phyloP scores from a whole-genome alignment of 1,284 basidiomycete species.

The Xanthoconium separans region DNA sequence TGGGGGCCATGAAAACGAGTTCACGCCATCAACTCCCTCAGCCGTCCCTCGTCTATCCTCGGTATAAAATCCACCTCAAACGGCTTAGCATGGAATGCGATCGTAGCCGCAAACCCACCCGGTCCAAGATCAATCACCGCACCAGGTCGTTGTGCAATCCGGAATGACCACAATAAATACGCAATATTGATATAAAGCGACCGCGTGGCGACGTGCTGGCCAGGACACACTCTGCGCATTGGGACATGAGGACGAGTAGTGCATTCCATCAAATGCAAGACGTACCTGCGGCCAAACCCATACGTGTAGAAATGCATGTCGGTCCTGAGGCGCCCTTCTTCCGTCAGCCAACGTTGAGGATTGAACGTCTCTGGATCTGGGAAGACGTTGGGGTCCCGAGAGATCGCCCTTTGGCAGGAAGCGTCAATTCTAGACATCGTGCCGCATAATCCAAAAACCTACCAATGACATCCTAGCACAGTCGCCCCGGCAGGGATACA shows the following conservation, averaged over 20 bases:
- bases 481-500: constrained; percentile 15
- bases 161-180: constrained; percentile 37
- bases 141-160: constrained; percentile 30
- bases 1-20: too few species aligned
- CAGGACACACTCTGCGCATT: constrained; percentile 13
- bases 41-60: not conserved
- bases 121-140: constrained; percentile 30
- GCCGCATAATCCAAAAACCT: not conserved
- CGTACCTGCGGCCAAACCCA: constrained; percentile 39
- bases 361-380: constrained; percentile 37
- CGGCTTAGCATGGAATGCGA: constrained; percentile 1
- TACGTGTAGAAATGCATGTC: constrained; percentile 35
- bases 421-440: not conserved
- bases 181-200: constrained; percentile 39
- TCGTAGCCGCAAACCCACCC: constrained; percentile 14
- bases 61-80: constrained; percentile 11
- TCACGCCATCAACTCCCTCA: constrained; percentile 12
- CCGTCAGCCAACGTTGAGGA: constrained; percentile 37
- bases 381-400: constrained; percentile 11
- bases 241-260: too few species aligned
- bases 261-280: not conserved
- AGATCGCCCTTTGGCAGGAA: constrained; percentile 10
- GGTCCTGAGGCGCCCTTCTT: constrained; percentile 30
- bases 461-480: constrained; percentile 15
- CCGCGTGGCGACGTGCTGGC: constrained; percentile 32